These are phyloP conservation scores for Suillus variegatus DNA, from an alignment of 768 basidiomycete species.

Conservation along the genomic window DNA sequence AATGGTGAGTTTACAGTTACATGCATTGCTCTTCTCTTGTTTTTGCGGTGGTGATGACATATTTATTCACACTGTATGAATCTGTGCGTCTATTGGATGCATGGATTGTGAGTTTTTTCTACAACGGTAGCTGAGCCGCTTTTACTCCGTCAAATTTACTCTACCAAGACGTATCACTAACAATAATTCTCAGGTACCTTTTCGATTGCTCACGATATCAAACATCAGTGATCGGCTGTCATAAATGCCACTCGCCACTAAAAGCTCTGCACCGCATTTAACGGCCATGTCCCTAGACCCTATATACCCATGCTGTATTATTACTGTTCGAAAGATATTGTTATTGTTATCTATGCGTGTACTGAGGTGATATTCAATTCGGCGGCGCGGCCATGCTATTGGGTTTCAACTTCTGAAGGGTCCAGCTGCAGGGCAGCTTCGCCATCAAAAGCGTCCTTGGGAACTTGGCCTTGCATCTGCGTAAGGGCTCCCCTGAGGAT, in stretches of 20 bases:
- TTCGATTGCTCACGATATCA: not conserved
- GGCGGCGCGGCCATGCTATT: not conserved
- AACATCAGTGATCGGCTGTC: not conserved
- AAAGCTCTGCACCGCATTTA: not conserved
- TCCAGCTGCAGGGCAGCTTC: conserved; percentile 29
- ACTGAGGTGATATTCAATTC: no score
- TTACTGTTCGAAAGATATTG: conserved; percentile 6
- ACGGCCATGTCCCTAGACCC: not conserved
- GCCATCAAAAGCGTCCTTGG: conserved; percentile 78
- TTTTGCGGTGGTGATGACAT: conserved; percentile 51
- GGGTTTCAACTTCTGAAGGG: not conserved
- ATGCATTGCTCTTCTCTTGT: conserved; percentile 8
- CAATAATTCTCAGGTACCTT: not conserved
- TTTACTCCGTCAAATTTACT: conserved; percentile 3
- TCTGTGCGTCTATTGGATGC: conserved; percentile 39
- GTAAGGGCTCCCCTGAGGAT: conserved; percentile 81
- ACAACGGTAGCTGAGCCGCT: conserved; percentile 84
- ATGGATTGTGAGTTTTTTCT: conserved; percentile 59
- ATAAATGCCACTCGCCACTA: not conserved
- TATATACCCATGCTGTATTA: not conserved
- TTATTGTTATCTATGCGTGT: not conserved
- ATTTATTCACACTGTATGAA: conserved; percentile 80
- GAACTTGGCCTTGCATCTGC: conserved; percentile 86
- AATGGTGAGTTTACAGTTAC: conserved; percentile 20
- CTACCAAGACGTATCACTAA: conserved; percentile 13